Percentiles rank a stretch among this genome's conserved stretches.
phyloP scores from a whole-genome alignment of 306 rosid species.

The Vachellia pachyceras region DNA sequence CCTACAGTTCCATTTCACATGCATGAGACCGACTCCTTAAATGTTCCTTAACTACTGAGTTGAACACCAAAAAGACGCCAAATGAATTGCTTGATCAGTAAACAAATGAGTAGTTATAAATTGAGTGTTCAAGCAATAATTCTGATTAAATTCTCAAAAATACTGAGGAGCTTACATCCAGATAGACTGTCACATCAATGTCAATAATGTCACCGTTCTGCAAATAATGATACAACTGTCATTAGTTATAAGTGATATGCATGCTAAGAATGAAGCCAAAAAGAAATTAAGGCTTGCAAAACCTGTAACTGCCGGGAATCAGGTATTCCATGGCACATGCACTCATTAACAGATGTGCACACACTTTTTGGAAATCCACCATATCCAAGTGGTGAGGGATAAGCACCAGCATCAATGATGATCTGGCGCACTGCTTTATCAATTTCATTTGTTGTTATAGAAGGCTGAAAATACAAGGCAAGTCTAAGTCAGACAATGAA shows the following conservation, averaged over 20 bases:
- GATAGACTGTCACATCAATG: constrained; percentile 95
- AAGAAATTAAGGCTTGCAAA: constrained; percentile 24
- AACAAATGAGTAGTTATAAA: no score
- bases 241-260: constrained; percentile 40
- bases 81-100: neutral
- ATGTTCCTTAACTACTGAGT: neutral
- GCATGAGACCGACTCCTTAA: neutral
- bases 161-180: constrained; percentile 69
- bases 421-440: constrained; percentile 93
- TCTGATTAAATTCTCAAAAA: neutral
- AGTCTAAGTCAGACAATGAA: constrained; percentile 26
- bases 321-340: constrained; percentile 99
- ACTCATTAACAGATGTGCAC: constrained; percentile 95
- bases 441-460: constrained; percentile 91
- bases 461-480: constrained; percentile 64
- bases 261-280: constrained; percentile 32
- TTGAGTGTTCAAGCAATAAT: no score
- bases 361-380: constrained; percentile 99
- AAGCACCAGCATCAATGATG: constrained; percentile 95
- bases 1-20: constrained; percentile 21
- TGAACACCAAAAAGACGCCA: neutral
- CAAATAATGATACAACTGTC: constrained; percentile 36
- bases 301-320: constrained; percentile 98
- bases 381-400: constrained; percentile 98
- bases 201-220: constrained; percentile 95